Conservation (phyloP, 768 basidiomycete genomes). For the Rhodotorula babjevae region DNA sequence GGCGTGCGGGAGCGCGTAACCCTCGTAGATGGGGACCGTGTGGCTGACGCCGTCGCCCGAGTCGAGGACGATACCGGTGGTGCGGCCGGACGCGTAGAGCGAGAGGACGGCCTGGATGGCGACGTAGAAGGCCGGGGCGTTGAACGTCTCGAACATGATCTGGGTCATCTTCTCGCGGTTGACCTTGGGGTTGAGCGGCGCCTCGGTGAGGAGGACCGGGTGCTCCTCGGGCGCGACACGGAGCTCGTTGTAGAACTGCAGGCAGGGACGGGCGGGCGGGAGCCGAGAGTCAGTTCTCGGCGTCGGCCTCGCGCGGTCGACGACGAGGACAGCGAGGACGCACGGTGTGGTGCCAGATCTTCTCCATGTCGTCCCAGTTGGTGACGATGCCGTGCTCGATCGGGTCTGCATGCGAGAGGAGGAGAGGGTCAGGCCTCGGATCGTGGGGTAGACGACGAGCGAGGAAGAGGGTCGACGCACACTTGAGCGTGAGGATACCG, state of each 20-base stretch:
- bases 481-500: slow-evolving; percentile 83
- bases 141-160: slow-evolving; percentile 96
- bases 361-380: slow-evolving; percentile 99
- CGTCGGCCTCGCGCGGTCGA: not conserved
- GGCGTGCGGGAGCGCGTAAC: slow-evolving; percentile 85
- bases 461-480: slow-evolving; percentile 6
- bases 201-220: slow-evolving; percentile 85
- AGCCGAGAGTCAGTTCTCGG: not conserved
- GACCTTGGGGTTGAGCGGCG: slow-evolving; percentile 85
- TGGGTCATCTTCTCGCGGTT: slow-evolving; percentile 93
- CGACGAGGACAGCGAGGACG: not conserved
- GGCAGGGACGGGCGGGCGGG: not conserved
- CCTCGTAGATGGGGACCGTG: slow-evolving; percentile 95
- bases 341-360: slow-evolving; percentile 63
- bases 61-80: slow-evolving; percentile 88
- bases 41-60: slow-evolving; percentile 95
- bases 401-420: slow-evolving; percentile 53
- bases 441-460: not conserved
- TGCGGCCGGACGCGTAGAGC: slow-evolving; percentile 83
- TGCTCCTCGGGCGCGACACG: slow-evolving; percentile 90
- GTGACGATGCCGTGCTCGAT: slow-evolving; percentile 92
- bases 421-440: not conserved
- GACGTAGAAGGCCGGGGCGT: slow-evolving; percentile 86
- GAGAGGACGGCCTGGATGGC: slow-evolving; percentile 86
- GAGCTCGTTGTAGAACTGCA: slow-evolving; percentile 79